Conservation (phyloP, 169 alveolate species). For the Plasmodium falciparum region DNA sequence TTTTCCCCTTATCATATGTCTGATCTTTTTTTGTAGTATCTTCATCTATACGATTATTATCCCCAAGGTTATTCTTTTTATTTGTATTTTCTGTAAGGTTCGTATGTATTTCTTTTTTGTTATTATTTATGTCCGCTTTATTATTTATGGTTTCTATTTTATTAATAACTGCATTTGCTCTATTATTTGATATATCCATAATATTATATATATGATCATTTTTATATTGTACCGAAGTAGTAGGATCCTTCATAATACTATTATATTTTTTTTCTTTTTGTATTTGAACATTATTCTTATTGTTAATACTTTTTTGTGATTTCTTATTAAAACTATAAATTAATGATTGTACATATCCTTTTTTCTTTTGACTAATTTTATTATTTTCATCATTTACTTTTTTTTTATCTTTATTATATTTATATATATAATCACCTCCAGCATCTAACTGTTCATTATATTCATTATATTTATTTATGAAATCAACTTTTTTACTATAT, state of each 20-base stretch:
- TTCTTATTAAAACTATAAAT: slow-evolving; percentile 69
- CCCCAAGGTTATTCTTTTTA: too few relatives aligned
- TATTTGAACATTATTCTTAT: slow-evolving; percentile 9
- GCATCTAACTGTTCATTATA: too few relatives aligned
- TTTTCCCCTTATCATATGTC: background rate
- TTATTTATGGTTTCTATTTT: too few relatives aligned
- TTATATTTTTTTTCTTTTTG: background rate
- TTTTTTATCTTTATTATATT: slow-evolving; percentile 18
- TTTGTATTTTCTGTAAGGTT: too few relatives aligned
- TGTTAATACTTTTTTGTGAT: slow-evolving; percentile 21
- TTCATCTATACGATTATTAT: background rate
- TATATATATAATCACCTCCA: background rate
- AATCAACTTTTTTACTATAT: slow-evolving; percentile 23
- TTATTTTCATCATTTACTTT: slow-evolving; percentile 11
- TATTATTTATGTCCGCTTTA: too few relatives aligned
- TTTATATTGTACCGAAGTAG: background rate
- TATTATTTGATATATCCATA: too few relatives aligned
- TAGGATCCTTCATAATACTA: slow-evolving; percentile 3
- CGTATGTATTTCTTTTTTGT: too few relatives aligned
- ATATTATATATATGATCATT: background rate
- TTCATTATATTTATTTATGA: slow-evolving; percentile 25
- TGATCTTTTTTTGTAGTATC: slow-evolving; percentile 2
- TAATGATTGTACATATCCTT: slow-evolving; percentile 57
- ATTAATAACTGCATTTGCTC: too few relatives aligned
- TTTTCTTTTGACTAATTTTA: slow-evolving; percentile 22